Conservation (phyloP, 2,329 filamentous ascomycete species). For the Ophiostoma tasmaniense region DNA sequence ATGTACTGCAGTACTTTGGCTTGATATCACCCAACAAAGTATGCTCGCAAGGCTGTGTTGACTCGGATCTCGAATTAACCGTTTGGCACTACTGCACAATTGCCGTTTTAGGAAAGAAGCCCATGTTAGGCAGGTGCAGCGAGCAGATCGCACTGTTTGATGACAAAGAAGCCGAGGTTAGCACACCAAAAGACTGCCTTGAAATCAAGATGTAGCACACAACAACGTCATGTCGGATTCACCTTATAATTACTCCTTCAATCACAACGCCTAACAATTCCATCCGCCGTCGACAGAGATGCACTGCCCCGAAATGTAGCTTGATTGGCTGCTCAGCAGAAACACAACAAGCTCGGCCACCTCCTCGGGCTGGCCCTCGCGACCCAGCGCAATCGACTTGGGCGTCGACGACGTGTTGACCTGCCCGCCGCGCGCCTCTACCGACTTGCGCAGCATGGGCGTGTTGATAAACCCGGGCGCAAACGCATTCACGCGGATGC, state of each 20-base stretch:
- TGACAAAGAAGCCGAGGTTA: constrained; percentile 2
- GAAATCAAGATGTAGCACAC: not conserved
- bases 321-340: constrained; percentile 26
- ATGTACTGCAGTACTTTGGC: no score
- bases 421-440: constrained; percentile 12
- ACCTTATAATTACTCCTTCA: not conserved
- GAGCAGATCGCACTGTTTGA: not conserved
- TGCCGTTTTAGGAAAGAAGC: constrained; percentile 7
- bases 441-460: constrained; percentile 14
- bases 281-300: constrained; percentile 18
- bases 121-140: not conserved
- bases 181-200: not conserved
- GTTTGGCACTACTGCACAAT: not conserved
- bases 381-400: constrained; percentile 18
- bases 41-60: not conserved
- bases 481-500: constrained; percentile 35
- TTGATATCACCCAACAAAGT: not conserved
- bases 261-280: constrained; percentile 11
- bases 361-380: constrained; percentile 41
- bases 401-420: constrained; percentile 31
- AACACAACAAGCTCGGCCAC: constrained; percentile 40
- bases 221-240: not conserved
- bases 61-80: not conserved
- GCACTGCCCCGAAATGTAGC: constrained; percentile 17
- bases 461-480: constrained; percentile 18